Conservation (phyloP, 768 basidiomycete species). For the Sarcodon sp. region DNA sequence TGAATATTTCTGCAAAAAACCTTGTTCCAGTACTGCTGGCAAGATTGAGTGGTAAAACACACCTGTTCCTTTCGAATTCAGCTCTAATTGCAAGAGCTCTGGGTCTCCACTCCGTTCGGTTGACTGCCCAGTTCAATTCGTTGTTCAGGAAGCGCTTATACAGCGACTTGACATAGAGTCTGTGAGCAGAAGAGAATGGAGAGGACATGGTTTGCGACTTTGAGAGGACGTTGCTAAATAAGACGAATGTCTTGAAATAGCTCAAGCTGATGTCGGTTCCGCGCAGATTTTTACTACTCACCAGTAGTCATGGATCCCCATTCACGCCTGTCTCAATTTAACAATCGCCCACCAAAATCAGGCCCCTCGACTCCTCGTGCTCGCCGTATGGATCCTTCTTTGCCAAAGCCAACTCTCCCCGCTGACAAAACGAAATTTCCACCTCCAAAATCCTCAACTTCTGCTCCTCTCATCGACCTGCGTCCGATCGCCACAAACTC, state of each 20-base stretch:
- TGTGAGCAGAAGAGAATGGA: constrained; percentile 64
- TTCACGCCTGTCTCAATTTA: constrained; percentile 64
- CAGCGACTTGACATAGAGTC: constrained; percentile 80
- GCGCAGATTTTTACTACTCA: not conserved
- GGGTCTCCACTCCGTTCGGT: constrained; percentile 76
- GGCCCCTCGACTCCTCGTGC: constrained; percentile 38
- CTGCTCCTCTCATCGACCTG: constrained; percentile 12
- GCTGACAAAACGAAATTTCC: constrained; percentile 28
- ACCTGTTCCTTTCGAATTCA: constrained; percentile 91
- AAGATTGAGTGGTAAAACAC: constrained; percentile 13
- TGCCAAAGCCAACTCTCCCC: constrained; percentile 21
- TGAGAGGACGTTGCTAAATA: too few relatives aligned
- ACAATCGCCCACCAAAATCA: constrained; percentile 55
- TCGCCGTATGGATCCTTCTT: constrained; percentile 28
- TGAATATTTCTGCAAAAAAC: constrained; percentile 50
- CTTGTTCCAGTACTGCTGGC: not conserved
- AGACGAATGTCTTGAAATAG: too few relatives aligned
- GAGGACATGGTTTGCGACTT: constrained; percentile 13
- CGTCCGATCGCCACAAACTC: constrained; percentile 73
- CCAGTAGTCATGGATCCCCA: constrained; percentile 55
- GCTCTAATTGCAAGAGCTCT: constrained; percentile 82
- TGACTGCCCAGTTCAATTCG: constrained; percentile 80
- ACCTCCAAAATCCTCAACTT: constrained; percentile 10
- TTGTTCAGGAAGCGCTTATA: constrained; percentile 84
- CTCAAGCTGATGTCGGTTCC: too few relatives aligned